These are phyloP conservation scores for Pulicaria dysenterica DNA, from an alignment of 129 eudicot species.

Conservation along the genomic window DNA sequence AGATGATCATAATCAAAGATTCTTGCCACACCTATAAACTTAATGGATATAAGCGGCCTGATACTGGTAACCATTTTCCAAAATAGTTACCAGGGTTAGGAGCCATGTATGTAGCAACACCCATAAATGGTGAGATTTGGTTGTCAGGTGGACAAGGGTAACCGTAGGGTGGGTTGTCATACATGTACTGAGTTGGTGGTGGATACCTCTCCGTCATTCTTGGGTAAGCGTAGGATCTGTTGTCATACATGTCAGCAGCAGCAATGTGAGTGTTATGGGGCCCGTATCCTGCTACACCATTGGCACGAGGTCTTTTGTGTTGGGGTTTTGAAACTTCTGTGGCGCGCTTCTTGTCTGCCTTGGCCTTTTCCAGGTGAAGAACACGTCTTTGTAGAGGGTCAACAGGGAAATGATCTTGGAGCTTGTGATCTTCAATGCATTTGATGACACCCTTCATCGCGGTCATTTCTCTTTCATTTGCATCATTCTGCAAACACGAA, in stretches of 20 bases:
- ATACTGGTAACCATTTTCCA: constrained; percentile 65
- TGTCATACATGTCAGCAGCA: not conserved
- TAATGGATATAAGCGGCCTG: constrained; percentile 77
- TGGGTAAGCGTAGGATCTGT: constrained; percentile 18
- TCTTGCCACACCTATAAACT: not conserved
- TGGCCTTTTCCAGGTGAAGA: constrained; percentile 64
- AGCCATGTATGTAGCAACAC: constrained; percentile 31
- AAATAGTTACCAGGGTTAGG: constrained; percentile 70
- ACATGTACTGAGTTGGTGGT: constrained; percentile 55
- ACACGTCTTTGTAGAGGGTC: constrained; percentile 70
- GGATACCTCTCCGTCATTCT: constrained; percentile 54
- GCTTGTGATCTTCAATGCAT: constrained; percentile 87
- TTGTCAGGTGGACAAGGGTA: constrained; percentile 53
- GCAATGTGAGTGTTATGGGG: constrained; percentile 44
- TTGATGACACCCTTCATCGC: constrained; percentile 73
- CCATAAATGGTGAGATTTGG: constrained; percentile 46
- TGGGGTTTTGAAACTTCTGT: constrained; percentile 74
- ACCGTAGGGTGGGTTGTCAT: constrained; percentile 64
- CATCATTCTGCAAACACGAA: constrained; percentile 50
- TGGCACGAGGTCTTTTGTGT: constrained; percentile 78
- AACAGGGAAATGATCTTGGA: constrained; percentile 59
- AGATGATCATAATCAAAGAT: too few relatives aligned
- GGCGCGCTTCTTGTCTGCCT: constrained; percentile 79
- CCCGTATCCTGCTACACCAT: constrained; percentile 41
- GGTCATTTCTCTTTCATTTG: constrained; percentile 67